Percentiles rank a stretch among this genome's conserved stretches.
Evolutionary conservation across 2,329 filamentous ascomycete genomes (phyloP).

Genomic region (Aspergillus sojae): DNA sequence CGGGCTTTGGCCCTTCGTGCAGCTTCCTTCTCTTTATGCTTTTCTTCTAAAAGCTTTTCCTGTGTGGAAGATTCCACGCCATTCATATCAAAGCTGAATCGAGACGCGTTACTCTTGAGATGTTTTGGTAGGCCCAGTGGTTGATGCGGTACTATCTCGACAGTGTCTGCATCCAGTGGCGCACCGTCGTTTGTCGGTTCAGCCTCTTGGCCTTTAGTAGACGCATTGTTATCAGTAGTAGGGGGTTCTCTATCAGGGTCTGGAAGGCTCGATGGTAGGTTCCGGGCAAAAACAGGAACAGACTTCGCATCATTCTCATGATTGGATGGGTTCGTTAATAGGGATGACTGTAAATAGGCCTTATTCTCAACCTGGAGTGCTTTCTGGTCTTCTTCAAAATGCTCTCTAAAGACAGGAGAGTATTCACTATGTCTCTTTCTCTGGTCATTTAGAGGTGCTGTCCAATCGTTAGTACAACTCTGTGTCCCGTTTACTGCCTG

Average conservation of each 20-base stretch:
- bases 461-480: conserved; percentile 16
- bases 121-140: conserved; percentile 47
- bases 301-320: conserved; percentile 31
- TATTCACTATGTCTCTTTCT: conserved; percentile 46
- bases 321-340: conserved; percentile 35
- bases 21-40: conserved; percentile 59
- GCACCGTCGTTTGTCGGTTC: conserved; percentile 9
- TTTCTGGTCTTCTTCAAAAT: conserved; percentile 57
- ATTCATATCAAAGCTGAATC: conserved; percentile 67
- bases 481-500: conserved; percentile 12
- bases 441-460: conserved; percentile 24
- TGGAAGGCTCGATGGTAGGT: conserved; percentile 40
- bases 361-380: conserved; percentile 45
- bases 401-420: conserved; percentile 63
- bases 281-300: conserved; percentile 49
- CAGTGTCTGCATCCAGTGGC: conserved; percentile 32
- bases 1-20: conserved; percentile 38
- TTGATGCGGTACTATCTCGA: conserved; percentile 33
- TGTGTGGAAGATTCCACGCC: conserved; percentile 61
- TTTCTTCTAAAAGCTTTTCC: conserved; percentile 65
- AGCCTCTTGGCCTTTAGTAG: conserved; percentile 11
- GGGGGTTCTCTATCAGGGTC: conserved; percentile 21
- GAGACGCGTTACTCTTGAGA: conserved; percentile 60
- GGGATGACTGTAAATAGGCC: conserved; percentile 45
- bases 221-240: conserved; percentile 10